Evolutionary conservation across 306 rosid genomes (phyloP).

Genomic region (Gleditsia sinensis): DNA sequence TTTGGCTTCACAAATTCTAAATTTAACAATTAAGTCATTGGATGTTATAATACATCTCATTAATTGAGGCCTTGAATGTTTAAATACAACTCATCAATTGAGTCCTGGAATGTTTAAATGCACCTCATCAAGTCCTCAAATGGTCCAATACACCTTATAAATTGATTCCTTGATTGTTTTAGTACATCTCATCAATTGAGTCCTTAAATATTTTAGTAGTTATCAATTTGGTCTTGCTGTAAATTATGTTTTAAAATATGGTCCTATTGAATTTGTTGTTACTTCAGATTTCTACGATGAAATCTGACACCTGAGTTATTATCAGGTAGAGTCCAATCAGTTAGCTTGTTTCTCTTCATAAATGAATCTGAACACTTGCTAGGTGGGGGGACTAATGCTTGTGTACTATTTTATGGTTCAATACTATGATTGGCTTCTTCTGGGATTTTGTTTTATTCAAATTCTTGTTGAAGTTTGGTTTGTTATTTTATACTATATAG

Average conservation of each 20-base stretch:
- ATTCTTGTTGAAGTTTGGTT: slow-evolving; percentile 11
- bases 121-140: not conserved
- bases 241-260: not conserved
- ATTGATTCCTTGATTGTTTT: not conserved
- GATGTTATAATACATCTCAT: not conserved
- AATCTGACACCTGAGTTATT: slow-evolving; percentile 26
- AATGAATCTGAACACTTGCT: not conserved
- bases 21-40: not conserved
- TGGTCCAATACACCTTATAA: not conserved
- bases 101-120: not conserved
- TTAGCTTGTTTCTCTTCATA: slow-evolving; percentile 9
- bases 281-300: not conserved
- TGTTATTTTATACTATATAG: slow-evolving; percentile 7
- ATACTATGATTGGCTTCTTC: not conserved
- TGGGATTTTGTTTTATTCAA: slow-evolving; percentile 10
- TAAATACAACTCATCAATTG: not conserved
- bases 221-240: not conserved
- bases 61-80: not conserved
- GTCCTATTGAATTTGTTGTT: slow-evolving; percentile 20
- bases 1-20: no score
- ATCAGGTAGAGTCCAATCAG: slow-evolving; percentile 14
- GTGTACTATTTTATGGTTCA: not conserved
- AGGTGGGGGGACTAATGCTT: slow-evolving; percentile 5
- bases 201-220: not conserved
- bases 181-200: not conserved